Percentiles rank a stretch among this genome's conserved stretches.
phyloP scores from a whole-genome alignment of 176 grass and related monocot species.

The Secale cereale region DNA sequence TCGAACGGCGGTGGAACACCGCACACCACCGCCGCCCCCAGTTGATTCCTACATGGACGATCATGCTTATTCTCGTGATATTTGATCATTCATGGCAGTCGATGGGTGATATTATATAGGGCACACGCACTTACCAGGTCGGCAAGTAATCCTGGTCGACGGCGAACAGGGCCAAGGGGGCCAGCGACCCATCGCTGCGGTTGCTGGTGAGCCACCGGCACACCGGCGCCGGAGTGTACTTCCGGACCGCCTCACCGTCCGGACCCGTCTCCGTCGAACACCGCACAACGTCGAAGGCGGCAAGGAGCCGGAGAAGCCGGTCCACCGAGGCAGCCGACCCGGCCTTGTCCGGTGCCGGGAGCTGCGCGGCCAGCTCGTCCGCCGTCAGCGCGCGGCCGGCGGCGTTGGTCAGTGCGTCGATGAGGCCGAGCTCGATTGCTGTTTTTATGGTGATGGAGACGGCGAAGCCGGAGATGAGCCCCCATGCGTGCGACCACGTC shows the following conservation, averaged over 20 bases:
- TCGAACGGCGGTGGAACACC: neutral
- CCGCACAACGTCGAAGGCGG: neutral
- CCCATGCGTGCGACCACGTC: neutral
- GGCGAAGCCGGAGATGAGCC: neutral
- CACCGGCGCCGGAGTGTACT: neutral
- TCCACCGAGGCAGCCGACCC: neutral
- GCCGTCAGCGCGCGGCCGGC: neutral
- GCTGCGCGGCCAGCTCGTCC: neutral
- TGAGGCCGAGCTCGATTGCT: neutral
- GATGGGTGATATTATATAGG: no score
- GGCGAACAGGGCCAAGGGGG: neutral
- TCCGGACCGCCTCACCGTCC: neutral
- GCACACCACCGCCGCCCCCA: neutral
- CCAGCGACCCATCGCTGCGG: neutral
- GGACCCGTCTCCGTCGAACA: neutral
- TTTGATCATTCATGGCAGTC: no score
- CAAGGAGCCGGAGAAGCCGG: neutral
- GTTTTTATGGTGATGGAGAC: neutral
- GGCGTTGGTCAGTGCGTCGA: neutral
- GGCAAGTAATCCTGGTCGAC: neutral
- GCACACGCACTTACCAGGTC: neutral
- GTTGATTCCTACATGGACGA: neutral
- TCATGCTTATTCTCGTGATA: no score
- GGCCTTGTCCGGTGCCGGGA: neutral
- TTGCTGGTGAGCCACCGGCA: neutral